These are phyloP conservation scores for Candida berthetii DNA, from an alignment of 805 yeast species.

Conservation along the genomic window DNA sequence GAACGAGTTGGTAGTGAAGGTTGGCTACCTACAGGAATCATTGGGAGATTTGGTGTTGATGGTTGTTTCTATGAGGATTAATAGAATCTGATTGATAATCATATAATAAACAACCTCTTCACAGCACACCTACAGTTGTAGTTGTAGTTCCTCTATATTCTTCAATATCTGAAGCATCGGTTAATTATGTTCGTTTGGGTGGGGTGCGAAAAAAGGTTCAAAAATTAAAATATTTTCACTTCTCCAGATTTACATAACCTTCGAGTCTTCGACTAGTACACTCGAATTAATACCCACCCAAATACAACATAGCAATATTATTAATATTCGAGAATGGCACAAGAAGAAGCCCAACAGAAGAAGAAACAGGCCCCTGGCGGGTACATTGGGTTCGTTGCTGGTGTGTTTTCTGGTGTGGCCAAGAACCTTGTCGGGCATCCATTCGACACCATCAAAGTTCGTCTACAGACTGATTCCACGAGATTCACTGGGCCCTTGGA, in stretches of 20 bases:
- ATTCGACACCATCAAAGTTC: constrained; percentile 83
- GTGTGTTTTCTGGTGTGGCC: constrained; percentile 80
- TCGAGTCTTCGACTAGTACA: no score
- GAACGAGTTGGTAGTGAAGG: constrained; percentile 39
- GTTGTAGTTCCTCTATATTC: no score
- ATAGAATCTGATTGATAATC: not conserved
- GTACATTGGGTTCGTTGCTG: constrained; percentile 76
- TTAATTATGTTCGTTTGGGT: no score
- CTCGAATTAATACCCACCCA: no score
- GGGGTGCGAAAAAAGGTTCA: no score
- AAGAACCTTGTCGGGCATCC: constrained; percentile 93
- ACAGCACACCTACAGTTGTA: not conserved
- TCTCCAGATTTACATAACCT: no score
- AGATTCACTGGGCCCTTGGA: constrained; percentile 78
- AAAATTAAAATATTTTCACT: no score
- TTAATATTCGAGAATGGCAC: no score
- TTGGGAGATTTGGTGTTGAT: constrained; percentile 62
- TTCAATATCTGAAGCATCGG: no score
- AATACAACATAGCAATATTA: not conserved
- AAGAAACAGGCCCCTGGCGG: constrained; percentile 14
- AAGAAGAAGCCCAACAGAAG: not conserved
- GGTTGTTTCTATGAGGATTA: constrained; percentile 58
- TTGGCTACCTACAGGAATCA: constrained; percentile 42
- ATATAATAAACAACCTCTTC: not conserved
- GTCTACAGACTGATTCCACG: constrained; percentile 72